Base-by-base conservation (phyloP, 768 basidiomycete genomes). In the Boletellus sp. region DNA sequence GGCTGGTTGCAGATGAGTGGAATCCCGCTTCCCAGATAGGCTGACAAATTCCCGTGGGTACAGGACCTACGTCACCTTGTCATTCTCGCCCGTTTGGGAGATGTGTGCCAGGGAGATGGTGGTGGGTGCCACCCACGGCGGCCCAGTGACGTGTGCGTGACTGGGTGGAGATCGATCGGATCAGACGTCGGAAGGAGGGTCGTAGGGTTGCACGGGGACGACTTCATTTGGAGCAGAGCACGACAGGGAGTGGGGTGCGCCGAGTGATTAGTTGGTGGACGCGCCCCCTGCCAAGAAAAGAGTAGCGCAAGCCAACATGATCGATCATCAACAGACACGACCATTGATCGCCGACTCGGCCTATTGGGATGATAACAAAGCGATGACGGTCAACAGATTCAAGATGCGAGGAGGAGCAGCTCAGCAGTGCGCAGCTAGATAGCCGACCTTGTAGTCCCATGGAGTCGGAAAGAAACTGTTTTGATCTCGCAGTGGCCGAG, bases 41-140 rank as follows among this genome's bases (percentile, higher is more conserved):
- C 13, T 34, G 38, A 45, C 48, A 42, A 48, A 15, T 26, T 23
- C 22, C 47, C 42, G 44, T 52, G 53, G 46, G 51, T 26, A 33
- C 20, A 47, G 62, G 62, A 65, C 62, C 62, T 41, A 60, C 1
- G 58, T 48, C 63, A 64, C 63, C 61, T 47, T 12, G 37, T 48
- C 45, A 63, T 60, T 20, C n/a, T 41, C 24, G 24, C 47, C 40
- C 20, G 35, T 47, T 47, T 56, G 43, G 50, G 52, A 45, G 26
- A 33, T 20, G 41, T 28, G 44, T 11, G 20, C 44, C 39, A 23
- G 19, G 22, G 19, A 41, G 47, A 36, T 26, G 11, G 46, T 23
- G 4, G 55, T 46, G 28, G 17, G 34, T 28, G 22, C 36, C 23
- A 22, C 40, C 19, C 45, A 42, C 50, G 49, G 28, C 40, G 23